These are phyloP conservation scores for Pseudomicrostroma phylloplanum DNA, from an alignment of 1,284 basidiomycete species.

Conservation along the genomic window DNA sequence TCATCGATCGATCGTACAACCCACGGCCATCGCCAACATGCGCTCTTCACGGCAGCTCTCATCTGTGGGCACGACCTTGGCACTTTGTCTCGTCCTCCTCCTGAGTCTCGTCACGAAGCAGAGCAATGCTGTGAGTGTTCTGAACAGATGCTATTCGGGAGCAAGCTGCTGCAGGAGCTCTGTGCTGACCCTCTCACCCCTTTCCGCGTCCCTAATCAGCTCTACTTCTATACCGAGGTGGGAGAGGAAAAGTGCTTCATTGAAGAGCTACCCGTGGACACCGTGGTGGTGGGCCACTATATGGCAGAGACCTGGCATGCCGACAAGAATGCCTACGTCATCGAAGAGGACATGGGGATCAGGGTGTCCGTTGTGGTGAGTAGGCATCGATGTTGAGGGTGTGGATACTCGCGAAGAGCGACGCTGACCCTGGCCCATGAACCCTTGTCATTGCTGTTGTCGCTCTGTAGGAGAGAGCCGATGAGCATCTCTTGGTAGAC, in stretches of 20 bases:
- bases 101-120: too few species aligned
- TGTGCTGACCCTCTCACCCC: not conserved
- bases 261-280: conserved; percentile 93
- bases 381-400: not conserved
- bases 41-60: too few species aligned
- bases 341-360: conserved; percentile 76
- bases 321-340: conserved; percentile 62
- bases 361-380: conserved; percentile 74
- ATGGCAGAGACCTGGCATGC: conserved; percentile 82
- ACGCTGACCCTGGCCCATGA: conserved; percentile 1
- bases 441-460: conserved; percentile 7
- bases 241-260: conserved; percentile 67
- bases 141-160: too few species aligned
- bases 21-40: too few species aligned
- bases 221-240: conserved; percentile 54
- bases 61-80: too few species aligned
- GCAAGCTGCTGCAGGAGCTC: not conserved
- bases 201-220: conserved; percentile 16
- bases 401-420: conserved; percentile 7
- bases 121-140: too few species aligned
- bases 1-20: too few species aligned
- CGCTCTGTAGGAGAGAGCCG: conserved; percentile 20
- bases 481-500: conserved; percentile 58
- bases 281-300: conserved; percentile 76
- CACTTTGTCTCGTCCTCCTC: too few species aligned